phyloP scores from a whole-genome alignment of 2,329 filamentous ascomycete species.

The Trichoderma gracile region DNA sequence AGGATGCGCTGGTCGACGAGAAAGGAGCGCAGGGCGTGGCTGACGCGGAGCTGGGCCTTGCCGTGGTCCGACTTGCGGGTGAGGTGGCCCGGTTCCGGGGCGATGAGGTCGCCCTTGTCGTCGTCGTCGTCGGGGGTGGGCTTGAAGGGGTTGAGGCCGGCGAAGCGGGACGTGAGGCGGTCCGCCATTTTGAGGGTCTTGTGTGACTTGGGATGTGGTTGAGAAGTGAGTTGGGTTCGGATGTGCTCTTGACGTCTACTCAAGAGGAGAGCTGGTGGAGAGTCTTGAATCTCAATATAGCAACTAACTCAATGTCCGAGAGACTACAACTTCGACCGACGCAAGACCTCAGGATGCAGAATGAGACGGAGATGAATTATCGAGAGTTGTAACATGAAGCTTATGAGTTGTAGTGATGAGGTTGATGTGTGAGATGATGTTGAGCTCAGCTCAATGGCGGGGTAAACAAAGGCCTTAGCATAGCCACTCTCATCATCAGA shows the following conservation, averaged over 20 bases:
- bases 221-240: no score
- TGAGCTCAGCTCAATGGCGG: background rate
- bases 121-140: slow-evolving; percentile 36
- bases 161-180: slow-evolving; percentile 34
- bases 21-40: slow-evolving; percentile 57
- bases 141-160: slow-evolving; percentile 38
- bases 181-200: slow-evolving; percentile 24
- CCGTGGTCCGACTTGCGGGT: slow-evolving; percentile 50
- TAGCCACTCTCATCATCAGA: slow-evolving; percentile 23
- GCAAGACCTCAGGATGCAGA: no score
- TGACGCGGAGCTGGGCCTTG: slow-evolving; percentile 59
- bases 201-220: background rate
- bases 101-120: slow-evolving; percentile 39
- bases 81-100: slow-evolving; percentile 60
- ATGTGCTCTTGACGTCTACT: no score
- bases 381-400: background rate
- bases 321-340: no score
- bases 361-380: background rate
- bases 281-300: no score
- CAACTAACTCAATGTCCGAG: no score
- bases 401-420: background rate
- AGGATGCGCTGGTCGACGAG: slow-evolving; percentile 55
- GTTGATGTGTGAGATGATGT: background rate
- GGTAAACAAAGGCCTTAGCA: slow-evolving; percentile 8
- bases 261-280: no score